Conservation (phyloP, 257 asterid species). For the Henckelia pumila region DNA sequence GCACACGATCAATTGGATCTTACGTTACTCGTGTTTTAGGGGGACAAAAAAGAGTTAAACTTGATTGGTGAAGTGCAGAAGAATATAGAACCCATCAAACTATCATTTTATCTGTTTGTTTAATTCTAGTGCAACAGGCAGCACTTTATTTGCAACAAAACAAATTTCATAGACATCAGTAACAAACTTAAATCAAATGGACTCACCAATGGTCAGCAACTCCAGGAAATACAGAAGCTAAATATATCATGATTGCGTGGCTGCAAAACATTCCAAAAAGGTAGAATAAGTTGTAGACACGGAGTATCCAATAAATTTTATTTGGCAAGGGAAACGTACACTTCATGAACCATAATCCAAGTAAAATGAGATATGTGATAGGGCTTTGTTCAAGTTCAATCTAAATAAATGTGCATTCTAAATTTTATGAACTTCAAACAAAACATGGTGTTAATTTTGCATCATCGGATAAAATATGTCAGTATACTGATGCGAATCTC, state of each 20-base stretch:
- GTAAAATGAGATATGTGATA: not conserved
- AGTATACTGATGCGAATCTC: not conserved
- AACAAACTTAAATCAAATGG: slow-evolving; percentile 10
- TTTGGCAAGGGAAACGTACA: not conserved
- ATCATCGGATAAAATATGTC: not conserved
- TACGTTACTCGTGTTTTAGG: not conserved
- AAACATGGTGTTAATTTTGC: not conserved
- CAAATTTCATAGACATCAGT: not conserved
- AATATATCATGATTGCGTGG: slow-evolving; percentile 79
- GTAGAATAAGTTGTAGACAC: not conserved
- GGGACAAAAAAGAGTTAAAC: not conserved
- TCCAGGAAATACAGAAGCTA: slow-evolving; percentile 76
- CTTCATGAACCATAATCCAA: not conserved
- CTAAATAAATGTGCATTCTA: not conserved
- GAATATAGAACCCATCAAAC: not conserved
- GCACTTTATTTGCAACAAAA: not conserved
- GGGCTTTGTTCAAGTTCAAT: not conserved
- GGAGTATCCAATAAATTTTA: not conserved
- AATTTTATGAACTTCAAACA: too few relatives aligned
- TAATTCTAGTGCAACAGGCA: not conserved
- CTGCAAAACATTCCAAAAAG: slow-evolving; percentile 42
- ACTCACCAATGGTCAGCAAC: slow-evolving; percentile 97
- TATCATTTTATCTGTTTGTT: not conserved
- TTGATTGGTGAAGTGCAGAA: not conserved
- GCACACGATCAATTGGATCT: not conserved